These are phyloP conservation scores for Cardamine occulta DNA, from an alignment of 345 rosid species.

Conservation along the genomic window DNA sequence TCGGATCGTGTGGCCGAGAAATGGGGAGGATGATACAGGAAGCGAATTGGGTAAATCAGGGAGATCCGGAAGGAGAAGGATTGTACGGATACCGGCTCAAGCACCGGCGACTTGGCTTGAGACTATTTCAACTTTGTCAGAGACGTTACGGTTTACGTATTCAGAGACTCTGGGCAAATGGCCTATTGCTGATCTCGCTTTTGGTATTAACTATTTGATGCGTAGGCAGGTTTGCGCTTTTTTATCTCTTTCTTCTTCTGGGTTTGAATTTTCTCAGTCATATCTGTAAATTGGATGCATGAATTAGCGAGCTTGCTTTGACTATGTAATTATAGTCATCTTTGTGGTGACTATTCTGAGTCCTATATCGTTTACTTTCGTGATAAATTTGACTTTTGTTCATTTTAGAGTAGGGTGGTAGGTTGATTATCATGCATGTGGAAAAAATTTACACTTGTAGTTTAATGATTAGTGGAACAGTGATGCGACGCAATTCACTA, in stretches of 20 bases:
- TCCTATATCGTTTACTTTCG: not conserved
- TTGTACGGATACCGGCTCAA: conserved; percentile 76
- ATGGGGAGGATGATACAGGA: conserved; percentile 47
- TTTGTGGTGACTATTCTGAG: conserved; percentile 9
- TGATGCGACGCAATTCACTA: not conserved
- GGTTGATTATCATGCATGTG: not conserved
- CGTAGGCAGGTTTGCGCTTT: conserved; percentile 71
- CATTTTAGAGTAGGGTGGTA: not conserved
- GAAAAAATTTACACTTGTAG: not conserved
- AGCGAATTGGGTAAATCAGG: conserved; percentile 64
- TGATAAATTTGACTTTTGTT: conserved; percentile 13
- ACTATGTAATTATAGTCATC: not conserved
- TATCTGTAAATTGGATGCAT: not conserved
- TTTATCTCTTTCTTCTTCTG: conserved; percentile 22
- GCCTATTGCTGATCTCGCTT: conserved; percentile 96
- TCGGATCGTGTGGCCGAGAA: conserved; percentile 53
- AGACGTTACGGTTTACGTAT: conserved; percentile 89
- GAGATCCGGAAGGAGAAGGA: conserved; percentile 69
- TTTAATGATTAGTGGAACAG: conserved; percentile 16
- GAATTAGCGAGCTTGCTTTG: conserved; percentile 7
- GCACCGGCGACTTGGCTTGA: conserved; percentile 98
- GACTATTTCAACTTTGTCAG: conserved; percentile 77
- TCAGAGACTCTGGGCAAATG: conserved; percentile 97
- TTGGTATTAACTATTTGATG: conserved; percentile 90
- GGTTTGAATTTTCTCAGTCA: not conserved